phyloP scores from a whole-genome alignment of 2,329 filamentous ascomycete species.

The Sodiomyces alkalinus region DNA sequence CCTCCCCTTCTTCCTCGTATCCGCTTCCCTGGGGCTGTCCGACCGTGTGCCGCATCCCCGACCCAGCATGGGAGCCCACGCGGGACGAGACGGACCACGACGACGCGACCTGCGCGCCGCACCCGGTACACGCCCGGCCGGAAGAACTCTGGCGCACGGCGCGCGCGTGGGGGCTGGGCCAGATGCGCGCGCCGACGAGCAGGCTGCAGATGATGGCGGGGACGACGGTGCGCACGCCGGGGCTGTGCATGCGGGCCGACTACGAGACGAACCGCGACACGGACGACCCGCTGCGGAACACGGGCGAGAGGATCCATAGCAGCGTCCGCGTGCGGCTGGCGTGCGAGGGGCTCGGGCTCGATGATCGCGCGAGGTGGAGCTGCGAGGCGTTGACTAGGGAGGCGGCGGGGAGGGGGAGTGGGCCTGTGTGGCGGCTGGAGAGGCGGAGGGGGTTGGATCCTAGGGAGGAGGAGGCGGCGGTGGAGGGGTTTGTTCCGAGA shows the following conservation, averaged over 20 bases:
- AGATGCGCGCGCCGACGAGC: constrained; percentile 7
- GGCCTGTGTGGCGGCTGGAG: constrained; percentile 13
- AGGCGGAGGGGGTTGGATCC: constrained; percentile 2
- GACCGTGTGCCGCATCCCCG: background rate
- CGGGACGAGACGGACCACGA: constrained; percentile 1
- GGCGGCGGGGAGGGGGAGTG: constrained; percentile 11
- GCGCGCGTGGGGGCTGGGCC: constrained; percentile 9
- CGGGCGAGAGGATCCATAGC: constrained; percentile 16
- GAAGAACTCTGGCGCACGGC: constrained; percentile 6
- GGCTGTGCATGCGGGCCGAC: constrained; percentile 19
- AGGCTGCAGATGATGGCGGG: constrained; percentile 13
- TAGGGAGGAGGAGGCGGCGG: constrained; percentile 6
- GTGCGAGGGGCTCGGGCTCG: constrained; percentile 13
- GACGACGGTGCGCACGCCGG: constrained; percentile 16
- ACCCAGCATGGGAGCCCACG: background rate
- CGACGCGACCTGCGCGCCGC: constrained; percentile 6
- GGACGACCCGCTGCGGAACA: constrained; percentile 18
- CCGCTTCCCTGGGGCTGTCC: background rate
- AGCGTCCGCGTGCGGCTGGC: constrained; percentile 17
- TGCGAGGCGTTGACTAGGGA: constrained; percentile 8
- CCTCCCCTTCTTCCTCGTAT: background rate
- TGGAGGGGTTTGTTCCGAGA: constrained; percentile 2
- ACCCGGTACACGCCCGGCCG: constrained; percentile 14
- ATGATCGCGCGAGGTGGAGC: constrained; percentile 13
- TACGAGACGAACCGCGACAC: constrained; percentile 21